These are phyloP conservation scores for Aureobasidium sp. DNA, from an alignment of 2,329 filamentous ascomycete genomes.

Conservation along the genomic window DNA sequence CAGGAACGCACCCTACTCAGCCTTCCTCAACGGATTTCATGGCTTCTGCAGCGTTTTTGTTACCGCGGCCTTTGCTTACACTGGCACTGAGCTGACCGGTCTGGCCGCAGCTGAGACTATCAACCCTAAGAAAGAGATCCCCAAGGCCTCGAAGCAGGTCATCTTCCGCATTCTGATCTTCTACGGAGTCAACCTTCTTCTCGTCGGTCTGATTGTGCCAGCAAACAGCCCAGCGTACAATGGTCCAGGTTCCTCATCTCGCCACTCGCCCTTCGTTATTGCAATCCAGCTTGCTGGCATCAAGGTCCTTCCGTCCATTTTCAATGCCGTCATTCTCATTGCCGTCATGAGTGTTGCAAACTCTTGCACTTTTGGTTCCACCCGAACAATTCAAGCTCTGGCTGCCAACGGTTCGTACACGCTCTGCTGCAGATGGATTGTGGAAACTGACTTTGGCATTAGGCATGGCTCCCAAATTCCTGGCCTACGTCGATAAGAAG, in stretches of 20 bases:
- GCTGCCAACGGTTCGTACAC: conserved; percentile 38
- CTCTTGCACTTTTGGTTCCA: conserved; percentile 50
- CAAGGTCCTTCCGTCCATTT: conserved; percentile 52
- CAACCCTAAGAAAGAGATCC: conserved; percentile 38
- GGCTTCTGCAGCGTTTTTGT: conserved; percentile 59
- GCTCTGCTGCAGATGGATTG: background rate
- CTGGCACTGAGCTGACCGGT: conserved; percentile 52
- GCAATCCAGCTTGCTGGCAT: conserved; percentile 55
- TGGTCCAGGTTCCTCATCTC: conserved; percentile 27
- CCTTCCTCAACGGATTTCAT: conserved; percentile 52
- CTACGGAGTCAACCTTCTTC: conserved; percentile 21
- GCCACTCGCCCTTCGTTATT: conserved; percentile 57
- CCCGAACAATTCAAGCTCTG: conserved; percentile 48
- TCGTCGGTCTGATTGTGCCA: conserved; percentile 21
- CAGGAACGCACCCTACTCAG: conserved; percentile 21
- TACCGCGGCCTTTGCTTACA: conserved; percentile 56
- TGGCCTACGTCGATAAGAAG: conserved; percentile 74
- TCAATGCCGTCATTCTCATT: conserved; percentile 58
- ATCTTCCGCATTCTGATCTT: conserved; percentile 22
- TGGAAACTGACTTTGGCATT: background rate
- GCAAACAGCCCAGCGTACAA: conserved; percentile 24
- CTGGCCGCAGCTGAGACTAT: conserved; percentile 43
- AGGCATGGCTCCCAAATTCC: conserved; percentile 68
- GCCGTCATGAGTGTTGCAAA: conserved; percentile 52
- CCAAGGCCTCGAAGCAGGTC: conserved; percentile 20